Percentiles rank a stretch among this genome's conserved stretches.
These are phyloP conservation scores for Pichia thaimueangensis DNA, from an alignment of 805 yeast genomes.

Conservation along the genomic window DNA sequence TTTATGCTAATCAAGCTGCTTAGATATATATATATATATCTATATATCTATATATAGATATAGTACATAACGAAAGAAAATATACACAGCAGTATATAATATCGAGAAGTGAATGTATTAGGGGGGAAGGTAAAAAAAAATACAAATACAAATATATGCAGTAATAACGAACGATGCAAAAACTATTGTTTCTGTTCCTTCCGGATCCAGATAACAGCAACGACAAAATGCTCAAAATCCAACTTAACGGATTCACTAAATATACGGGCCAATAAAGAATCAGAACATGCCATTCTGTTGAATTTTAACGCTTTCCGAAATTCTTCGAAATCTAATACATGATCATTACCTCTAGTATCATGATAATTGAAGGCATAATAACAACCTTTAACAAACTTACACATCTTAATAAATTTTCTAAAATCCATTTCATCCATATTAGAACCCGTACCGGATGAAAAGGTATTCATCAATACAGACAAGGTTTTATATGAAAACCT, in stretches of 20 bases:
- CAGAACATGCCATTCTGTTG: slow-evolving; percentile 23
- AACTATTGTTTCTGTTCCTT: too few relatives aligned
- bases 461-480: slow-evolving; percentile 17
- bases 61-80: too few relatives aligned
- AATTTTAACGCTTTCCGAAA: slow-evolving; percentile 23
- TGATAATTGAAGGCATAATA: slow-evolving; percentile 25
- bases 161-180: too few relatives aligned
- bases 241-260: slow-evolving; percentile 19
- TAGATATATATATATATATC: too few relatives aligned
- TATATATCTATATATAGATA: too few relatives aligned
- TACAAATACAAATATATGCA: too few relatives aligned
- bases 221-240: slow-evolving; percentile 24
- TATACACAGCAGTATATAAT: too few relatives aligned
- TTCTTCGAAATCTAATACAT: slow-evolving; percentile 23
- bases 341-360: slow-evolving; percentile 21
- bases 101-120: too few relatives aligned
- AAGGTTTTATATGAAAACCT: slow-evolving; percentile 19
- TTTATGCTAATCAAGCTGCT: too few relatives aligned
- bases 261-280: slow-evolving; percentile 16
- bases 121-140: too few relatives aligned
- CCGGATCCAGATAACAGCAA: slow-evolving; percentile 25
- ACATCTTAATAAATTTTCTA: slow-evolving; percentile 24
- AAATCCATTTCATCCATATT: slow-evolving; percentile 19
- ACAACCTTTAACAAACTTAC: slow-evolving; percentile 28
- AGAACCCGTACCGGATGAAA: slow-evolving; percentile 11